phyloP scores from a whole-genome alignment of 306 rosid genomes.

The Fragaria vesca region DNA sequence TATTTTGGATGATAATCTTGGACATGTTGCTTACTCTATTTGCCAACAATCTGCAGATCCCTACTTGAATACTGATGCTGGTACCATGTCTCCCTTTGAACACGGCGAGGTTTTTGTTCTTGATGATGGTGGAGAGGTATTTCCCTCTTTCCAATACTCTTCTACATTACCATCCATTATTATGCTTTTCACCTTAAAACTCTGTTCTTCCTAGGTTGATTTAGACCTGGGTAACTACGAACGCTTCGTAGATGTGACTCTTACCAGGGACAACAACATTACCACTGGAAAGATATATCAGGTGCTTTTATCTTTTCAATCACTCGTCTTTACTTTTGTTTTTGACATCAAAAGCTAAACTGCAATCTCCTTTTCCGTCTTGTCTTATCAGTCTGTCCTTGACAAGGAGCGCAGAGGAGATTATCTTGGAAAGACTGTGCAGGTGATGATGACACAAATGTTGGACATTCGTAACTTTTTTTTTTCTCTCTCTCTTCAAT shows the following conservation, averaged over 20 bases:
- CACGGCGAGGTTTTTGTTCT: constrained; percentile 99
- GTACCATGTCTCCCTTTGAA: constrained; percentile 99
- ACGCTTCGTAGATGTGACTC: constrained; percentile 87
- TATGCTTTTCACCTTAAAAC: constrained; percentile 8
- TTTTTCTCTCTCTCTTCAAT: constrained; percentile 8
- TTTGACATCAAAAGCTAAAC: neutral
- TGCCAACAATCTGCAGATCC: constrained; percentile 54
- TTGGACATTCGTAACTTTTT: neutral
- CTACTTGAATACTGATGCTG: constrained; percentile 94
- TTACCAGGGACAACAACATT: constrained; percentile 88
- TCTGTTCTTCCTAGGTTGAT: constrained; percentile 62
- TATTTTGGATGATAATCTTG: too few relatives aligned
- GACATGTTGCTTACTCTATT: neutral
- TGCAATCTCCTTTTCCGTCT: neutral
- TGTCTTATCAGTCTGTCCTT: constrained; percentile 70
- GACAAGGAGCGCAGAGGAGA: constrained; percentile 94
- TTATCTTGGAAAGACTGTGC: constrained; percentile 98
- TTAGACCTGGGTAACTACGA: constrained; percentile 98
- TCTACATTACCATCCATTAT: neutral
- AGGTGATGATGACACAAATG: constrained; percentile 47
- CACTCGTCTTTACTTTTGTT: neutral
- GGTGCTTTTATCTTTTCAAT: constrained; percentile 41
- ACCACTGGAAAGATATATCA: constrained; percentile 94
- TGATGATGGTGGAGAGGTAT: constrained; percentile 97
- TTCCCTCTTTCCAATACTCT: neutral